These are phyloP conservation scores for Plenodomus lindquistii DNA, from an alignment of 2,329 filamentous ascomycete genomes.

Conservation along the genomic window DNA sequence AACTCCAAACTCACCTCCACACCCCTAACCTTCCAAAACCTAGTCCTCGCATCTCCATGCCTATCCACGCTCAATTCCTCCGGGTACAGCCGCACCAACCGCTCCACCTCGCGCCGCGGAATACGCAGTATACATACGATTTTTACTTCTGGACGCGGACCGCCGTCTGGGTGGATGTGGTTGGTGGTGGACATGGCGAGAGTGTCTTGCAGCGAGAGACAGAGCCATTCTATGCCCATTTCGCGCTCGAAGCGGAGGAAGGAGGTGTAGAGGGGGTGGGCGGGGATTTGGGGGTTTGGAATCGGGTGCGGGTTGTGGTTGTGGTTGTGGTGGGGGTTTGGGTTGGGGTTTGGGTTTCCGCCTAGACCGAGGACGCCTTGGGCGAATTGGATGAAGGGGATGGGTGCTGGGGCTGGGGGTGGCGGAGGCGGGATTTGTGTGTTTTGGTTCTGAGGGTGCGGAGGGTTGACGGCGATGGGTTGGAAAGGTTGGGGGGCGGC, in stretches of 20 bases:
- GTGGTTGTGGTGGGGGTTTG: constrained; percentile 1
- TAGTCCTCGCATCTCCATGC: constrained; percentile 38
- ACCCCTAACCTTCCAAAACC: constrained; percentile 35
- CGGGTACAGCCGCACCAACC: constrained; percentile 56
- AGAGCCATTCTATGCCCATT: constrained; percentile 40
- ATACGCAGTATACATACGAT: constrained; percentile 43
- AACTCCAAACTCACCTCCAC: constrained; percentile 41
- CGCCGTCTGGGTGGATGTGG: neutral
- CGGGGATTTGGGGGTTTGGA: constrained; percentile 6
- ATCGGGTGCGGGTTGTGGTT: constrained; percentile 7
- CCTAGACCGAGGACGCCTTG: constrained; percentile 10
- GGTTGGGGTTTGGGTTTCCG: constrained; percentile 2
- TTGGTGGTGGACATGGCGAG: neutral
- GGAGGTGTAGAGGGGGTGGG: constrained; percentile 25
- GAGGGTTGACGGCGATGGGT: constrained; percentile 12
- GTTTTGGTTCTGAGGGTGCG: neutral
- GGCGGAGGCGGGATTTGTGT: constrained; percentile 10
- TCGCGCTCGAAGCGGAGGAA: constrained; percentile 45
- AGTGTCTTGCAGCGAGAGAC: constrained; percentile 37
- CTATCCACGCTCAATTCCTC: constrained; percentile 52
- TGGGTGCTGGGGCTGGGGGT: constrained; percentile 22
- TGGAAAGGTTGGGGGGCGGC: constrained; percentile 3
- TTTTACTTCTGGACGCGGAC: constrained; percentile 28
- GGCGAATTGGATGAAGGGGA: constrained; percentile 28
- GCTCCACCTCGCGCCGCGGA: constrained; percentile 50